phyloP scores from a whole-genome alignment of 257 asterid species.

The Solanum sparsipilum region DNA sequence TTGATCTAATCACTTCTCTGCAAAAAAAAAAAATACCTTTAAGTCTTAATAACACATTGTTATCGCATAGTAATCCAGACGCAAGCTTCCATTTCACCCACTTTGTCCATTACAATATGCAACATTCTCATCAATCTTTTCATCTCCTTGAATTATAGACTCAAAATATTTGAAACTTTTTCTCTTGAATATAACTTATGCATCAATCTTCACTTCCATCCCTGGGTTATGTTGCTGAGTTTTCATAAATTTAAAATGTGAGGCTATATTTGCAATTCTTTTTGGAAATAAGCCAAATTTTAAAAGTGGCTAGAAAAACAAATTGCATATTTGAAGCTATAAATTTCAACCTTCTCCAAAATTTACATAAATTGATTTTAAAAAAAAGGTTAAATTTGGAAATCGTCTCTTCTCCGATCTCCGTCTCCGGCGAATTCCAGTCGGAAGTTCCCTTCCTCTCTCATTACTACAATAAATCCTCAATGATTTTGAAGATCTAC shows the following conservation, averaged over 20 bases:
- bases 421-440: neutral
- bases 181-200: too few relatives aligned
- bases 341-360: neutral
- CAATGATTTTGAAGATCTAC: neutral
- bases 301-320: neutral
- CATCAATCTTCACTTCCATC: too few relatives aligned
- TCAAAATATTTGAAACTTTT: too few relatives aligned
- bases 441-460: neutral
- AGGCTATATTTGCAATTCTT: neutral
- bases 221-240: neutral
- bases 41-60: too few relatives aligned
- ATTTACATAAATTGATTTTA: neutral
- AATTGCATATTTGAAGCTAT: neutral
- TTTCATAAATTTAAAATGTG: neutral
- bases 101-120: neutral
- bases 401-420: neutral
- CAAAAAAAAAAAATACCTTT: too few relatives aligned
- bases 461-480: neutral
- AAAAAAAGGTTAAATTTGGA: neutral
- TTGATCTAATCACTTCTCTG: neutral
- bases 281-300: neutral
- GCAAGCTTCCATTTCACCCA: neutral
- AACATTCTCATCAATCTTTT: neutral
- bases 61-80: too few relatives aligned
- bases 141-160: too few relatives aligned